These are phyloP conservation scores for Davidsoniella virescens DNA, from an alignment of 2,329 filamentous ascomycete genomes.

Conservation along the genomic window DNA sequence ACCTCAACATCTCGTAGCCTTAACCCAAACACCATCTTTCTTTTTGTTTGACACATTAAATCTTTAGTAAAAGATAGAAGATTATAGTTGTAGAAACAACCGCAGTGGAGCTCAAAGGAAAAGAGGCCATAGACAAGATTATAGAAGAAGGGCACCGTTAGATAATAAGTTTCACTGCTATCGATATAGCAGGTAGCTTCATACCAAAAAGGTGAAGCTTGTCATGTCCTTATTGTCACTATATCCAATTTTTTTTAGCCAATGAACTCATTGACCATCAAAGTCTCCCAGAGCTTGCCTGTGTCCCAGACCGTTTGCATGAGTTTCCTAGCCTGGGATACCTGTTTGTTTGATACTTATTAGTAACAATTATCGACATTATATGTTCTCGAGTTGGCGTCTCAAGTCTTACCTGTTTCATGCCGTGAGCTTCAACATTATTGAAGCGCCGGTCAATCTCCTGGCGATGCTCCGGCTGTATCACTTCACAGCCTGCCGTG, in stretches of 20 bases:
- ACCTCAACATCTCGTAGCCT: no score
- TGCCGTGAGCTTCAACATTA: constrained; percentile 54
- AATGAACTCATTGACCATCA: constrained; percentile 52
- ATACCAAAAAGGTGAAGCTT: no score
- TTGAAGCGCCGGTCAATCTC: constrained; percentile 50
- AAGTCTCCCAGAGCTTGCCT: constrained; percentile 50
- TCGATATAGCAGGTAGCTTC: no score
- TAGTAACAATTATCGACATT: constrained; percentile 12
- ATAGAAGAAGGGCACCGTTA: no score
- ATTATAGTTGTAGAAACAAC: no score
- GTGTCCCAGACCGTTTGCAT: constrained; percentile 57
- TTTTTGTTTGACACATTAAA: no score
- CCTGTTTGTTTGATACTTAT: constrained; percentile 20
- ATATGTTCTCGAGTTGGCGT: not conserved
- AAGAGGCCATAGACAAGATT: no score
- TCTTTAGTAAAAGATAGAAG: no score
- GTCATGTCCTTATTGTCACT: no score
- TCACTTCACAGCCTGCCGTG: constrained; percentile 61
- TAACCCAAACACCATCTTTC: no score
- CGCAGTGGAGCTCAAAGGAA: no score
- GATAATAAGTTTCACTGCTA: no score
- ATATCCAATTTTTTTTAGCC: constrained; percentile 24
- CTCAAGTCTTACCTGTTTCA: constrained; percentile 49
- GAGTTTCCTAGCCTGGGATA: constrained; percentile 42
- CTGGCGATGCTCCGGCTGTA: constrained; percentile 35